phyloP scores from a whole-genome alignment of 129 eudicot genomes.

The Deinandra increscens region DNA sequence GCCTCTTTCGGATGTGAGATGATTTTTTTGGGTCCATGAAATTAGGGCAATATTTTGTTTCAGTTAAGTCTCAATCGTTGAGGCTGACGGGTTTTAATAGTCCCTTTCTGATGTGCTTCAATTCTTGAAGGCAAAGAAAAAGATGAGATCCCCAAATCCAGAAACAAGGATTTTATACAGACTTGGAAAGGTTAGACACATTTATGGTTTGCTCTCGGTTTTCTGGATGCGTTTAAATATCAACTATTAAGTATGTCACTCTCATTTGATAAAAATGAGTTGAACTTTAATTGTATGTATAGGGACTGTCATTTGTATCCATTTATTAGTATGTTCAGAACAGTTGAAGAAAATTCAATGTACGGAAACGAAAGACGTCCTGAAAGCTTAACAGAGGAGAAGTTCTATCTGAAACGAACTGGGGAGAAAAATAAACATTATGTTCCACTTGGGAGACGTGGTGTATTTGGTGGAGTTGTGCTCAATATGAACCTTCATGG shows the following conservation, averaged over 20 bases:
- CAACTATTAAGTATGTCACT: neutral
- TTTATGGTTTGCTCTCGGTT: slow-evolving; percentile 19
- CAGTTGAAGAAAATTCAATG: slow-evolving; percentile 51
- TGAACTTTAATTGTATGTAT: neutral
- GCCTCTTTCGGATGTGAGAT: no score
- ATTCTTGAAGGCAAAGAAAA: slow-evolving; percentile 92
- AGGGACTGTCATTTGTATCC: neutral
- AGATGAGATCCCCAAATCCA: slow-evolving; percentile 92
- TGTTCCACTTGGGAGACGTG: slow-evolving; percentile 97
- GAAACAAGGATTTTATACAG: slow-evolving; percentile 78
- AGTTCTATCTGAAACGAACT: slow-evolving; percentile 84
- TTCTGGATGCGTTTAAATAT: neutral
- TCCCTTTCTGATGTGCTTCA: no score
- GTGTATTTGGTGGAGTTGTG: slow-evolving; percentile 97
- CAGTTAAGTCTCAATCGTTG: no score
- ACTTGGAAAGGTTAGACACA: slow-evolving; percentile 71
- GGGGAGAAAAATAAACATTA: slow-evolving; percentile 96
- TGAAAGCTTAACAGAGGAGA: slow-evolving; percentile 86
- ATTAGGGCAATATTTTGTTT: no score
- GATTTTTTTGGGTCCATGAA: no score
- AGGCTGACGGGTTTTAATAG: no score
- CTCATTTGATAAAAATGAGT: neutral
- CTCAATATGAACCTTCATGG: slow-evolving; percentile 99
- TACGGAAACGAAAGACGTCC: slow-evolving; percentile 86
- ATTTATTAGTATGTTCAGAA: neutral